These are phyloP conservation scores for Peterozyma xylosa DNA, from an alignment of 805 yeast genomes.

Conservation along the genomic window DNA sequence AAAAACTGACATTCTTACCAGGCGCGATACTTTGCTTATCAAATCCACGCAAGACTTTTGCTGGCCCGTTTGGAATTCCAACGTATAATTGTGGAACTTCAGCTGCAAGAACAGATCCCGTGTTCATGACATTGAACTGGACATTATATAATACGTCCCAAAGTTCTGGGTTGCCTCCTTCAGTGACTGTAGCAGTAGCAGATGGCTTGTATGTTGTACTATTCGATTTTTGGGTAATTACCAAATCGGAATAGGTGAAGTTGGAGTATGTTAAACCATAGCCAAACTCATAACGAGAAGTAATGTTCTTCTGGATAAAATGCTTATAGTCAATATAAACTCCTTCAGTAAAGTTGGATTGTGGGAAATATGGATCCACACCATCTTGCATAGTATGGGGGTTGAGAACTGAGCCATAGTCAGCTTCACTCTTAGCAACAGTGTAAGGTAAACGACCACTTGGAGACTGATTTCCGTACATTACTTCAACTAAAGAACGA, in stretches of 20 bases:
- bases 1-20: constrained; percentile 21
- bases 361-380: constrained; percentile 25
- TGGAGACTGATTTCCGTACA: constrained; percentile 57
- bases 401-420: constrained; percentile 29
- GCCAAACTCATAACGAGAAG: constrained; percentile 57
- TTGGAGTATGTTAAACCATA: constrained; percentile 51
- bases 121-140: constrained; percentile 28
- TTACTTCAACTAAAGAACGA: constrained; percentile 45
- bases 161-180: constrained; percentile 34
- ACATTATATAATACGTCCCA: constrained; percentile 35
- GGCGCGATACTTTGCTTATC: constrained; percentile 31
- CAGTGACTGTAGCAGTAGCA: neutral
- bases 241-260: constrained; percentile 22
- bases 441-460: constrained; percentile 61
- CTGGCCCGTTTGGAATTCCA: constrained; percentile 35
- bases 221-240: constrained; percentile 2
- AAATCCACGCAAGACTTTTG: constrained; percentile 32
- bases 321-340: constrained; percentile 47
- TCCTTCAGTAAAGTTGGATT: constrained; percentile 38
- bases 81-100: constrained; percentile 37
- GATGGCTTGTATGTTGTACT: constrained; percentile 6
- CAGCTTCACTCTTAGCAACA: constrained; percentile 43
- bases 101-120: constrained; percentile 30
- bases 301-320: constrained; percentile 47
- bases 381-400: constrained; percentile 19